Conservation (phyloP, 164 flowering plant species). For the Stephania yunnanensis region DNA sequence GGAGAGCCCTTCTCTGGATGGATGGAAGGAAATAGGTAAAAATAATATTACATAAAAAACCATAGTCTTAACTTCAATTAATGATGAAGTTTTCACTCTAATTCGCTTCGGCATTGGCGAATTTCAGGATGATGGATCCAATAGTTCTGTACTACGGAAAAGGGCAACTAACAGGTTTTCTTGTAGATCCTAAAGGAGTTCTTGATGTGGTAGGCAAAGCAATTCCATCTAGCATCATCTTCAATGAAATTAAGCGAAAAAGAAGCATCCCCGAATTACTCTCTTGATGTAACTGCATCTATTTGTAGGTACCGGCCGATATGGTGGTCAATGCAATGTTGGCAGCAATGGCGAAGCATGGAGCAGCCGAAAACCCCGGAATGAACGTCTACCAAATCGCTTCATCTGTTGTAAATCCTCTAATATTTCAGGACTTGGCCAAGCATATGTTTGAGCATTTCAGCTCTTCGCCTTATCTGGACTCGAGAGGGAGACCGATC, state of each 20-base stretch:
- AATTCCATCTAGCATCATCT: neutral
- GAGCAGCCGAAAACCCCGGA: slow-evolving; percentile 43
- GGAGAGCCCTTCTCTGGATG: slow-evolving; percentile 92
- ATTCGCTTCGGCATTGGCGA: neutral
- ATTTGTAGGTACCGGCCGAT: slow-evolving; percentile 75
- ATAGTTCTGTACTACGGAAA: slow-evolving; percentile 76
- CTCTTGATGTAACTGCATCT: no score
- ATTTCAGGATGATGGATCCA: slow-evolving; percentile 94
- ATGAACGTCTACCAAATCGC: slow-evolving; percentile 72
- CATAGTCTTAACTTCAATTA: neutral
- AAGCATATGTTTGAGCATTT: slow-evolving; percentile 54
- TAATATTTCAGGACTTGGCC: slow-evolving; percentile 57
- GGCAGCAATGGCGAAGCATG: slow-evolving; percentile 94
- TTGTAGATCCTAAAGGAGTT: slow-evolving; percentile 73
- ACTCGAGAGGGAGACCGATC: slow-evolving; percentile 61
- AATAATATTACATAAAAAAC: neutral
- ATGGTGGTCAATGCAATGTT: slow-evolving; percentile 92
- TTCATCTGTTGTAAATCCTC: slow-evolving; percentile 80
- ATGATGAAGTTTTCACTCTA: neutral
- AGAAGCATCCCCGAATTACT: neutral
- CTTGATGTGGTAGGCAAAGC: slow-evolving; percentile 71
- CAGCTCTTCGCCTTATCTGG: slow-evolving; percentile 48
- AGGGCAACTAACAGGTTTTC: slow-evolving; percentile 84
- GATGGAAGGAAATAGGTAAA: slow-evolving; percentile 92
- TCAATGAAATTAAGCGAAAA: neutral